A percentile compares a stretch with the other conserved stretches of the same genome.
These are phyloP conservation scores for Komagataella populi DNA, from an alignment of 805 yeast species.

Conservation along the genomic window DNA sequence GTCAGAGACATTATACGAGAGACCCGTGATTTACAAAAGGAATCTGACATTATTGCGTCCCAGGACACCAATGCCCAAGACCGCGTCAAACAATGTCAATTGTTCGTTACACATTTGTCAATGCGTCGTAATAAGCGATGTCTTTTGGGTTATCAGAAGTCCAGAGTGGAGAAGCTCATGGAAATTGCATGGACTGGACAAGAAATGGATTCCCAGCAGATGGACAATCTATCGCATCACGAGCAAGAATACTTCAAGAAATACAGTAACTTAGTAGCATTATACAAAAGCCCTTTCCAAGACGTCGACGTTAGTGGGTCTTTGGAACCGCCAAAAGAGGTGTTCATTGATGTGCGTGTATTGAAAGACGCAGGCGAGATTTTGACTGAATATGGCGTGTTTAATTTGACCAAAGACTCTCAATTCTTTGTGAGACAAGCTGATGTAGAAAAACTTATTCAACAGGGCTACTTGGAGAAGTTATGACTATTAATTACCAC, in stretches of 20 bases:
- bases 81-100: constrained; percentile 45
- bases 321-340: constrained; percentile 81
- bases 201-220: constrained; percentile 26
- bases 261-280: constrained; percentile 59
- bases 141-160: constrained; percentile 67
- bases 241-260: constrained; percentile 70
- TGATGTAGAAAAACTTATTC: constrained; percentile 87
- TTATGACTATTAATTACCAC: neutral
- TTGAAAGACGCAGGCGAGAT: constrained; percentile 92
- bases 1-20: constrained; percentile 64
- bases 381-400: constrained; percentile 94
- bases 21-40: constrained; percentile 44
- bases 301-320: constrained; percentile 83
- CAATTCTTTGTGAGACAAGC: constrained; percentile 90
- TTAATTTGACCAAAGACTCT: constrained; percentile 83
- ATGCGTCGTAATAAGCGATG: constrained; percentile 87
- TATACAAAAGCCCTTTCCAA: constrained; percentile 64
- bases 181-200: constrained; percentile 60
- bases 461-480: constrained; percentile 84
- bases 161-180: constrained; percentile 55
- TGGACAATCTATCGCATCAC: constrained; percentile 50
- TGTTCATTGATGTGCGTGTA: constrained; percentile 89
- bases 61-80: constrained; percentile 16
- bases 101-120: constrained; percentile 58
- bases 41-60: constrained; percentile 31